Base-by-base conservation (phyloP, 1,139 yeast genomes). In the Candida pseudoviswanathii region DNA sequence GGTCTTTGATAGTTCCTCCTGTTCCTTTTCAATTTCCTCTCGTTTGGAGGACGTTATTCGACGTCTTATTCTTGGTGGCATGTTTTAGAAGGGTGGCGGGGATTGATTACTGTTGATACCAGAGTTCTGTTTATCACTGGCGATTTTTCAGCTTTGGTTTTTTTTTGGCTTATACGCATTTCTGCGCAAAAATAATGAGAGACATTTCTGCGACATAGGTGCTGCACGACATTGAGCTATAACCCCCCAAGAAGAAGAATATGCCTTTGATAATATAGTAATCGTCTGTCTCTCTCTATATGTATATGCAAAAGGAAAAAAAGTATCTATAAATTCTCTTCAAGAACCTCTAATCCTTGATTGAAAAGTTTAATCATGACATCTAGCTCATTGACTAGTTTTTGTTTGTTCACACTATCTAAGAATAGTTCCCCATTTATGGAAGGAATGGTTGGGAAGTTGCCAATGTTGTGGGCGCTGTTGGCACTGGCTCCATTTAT, bases 21-120 rank as follows among this genome's bases (percentile, higher is more conserved):
- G 77, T 51, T 77, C 80, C 53, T 71, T 70, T 50, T 80, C 84
- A 29, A 76, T 73, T 54, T 75, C 76, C 54, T 78, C 71, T 63
- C 79, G 49, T 65, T 77, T 58, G 59, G 84, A 76, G 60, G 74
- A 60, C 44, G 80, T 75, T 51, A 75, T 75, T 49, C 80, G 69
- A 54, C 80, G 67, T 61, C 80, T 68, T 60, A 75, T 73, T 42
- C 80, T 73, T 33, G 78, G 75, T 24, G 78, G 68, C 78, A 74
- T 74, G n/a, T n/a, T 29, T 22, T 16, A 9, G 21, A 21, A 33
- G 32, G 33, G 24, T 33, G 9, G 8, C 5, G n/a, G 9, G 16
- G 33, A n/a, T 24, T 43, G 4, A 7, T 29, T 41, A 7, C 8
- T 33, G 33, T 25, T 21, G 16, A 10, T 41, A 16, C 16, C 16